Base-by-base conservation (phyloP, 305 asterid species). In the Rubia occidens region DNA sequence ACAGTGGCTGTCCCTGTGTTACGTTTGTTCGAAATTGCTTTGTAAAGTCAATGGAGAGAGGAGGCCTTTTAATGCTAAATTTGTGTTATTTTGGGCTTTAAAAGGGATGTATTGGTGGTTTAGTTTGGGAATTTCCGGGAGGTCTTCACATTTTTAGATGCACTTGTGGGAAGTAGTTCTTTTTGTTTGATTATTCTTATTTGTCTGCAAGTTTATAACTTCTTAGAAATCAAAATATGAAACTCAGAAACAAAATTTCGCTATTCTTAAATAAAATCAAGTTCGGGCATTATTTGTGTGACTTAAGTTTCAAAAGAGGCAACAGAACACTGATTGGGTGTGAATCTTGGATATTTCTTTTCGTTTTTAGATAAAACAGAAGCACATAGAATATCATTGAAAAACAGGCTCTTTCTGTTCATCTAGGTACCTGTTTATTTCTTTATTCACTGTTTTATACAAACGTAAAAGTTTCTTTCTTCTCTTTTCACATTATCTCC, bases 401-500 rank as follows among this genome's bases (percentile, higher is more conserved):
- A 47, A 14, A 14, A 17, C 35, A 26, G 18, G 6, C 37, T 29
- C 14, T 21, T 65, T 65, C 32, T 42, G 43, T 9, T 32, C 35
- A 66, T 49, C 45, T 67, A 32, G 35, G 45, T 26, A 21, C 26
- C 44, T 66, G 8, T 47, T 53, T 67, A 7, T 49, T 67, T 18
- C 47, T 21, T 11, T 20, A 9, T 5, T 13, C n/a, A 11, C 7
- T 8, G 4, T 10, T 67, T 15, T 24, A 6, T 59, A 32, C 14
- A 21, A 42, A 47, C 21, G 40, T 21, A 17, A 51, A 51, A 51
- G 24, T 51, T 20, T 35, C 45, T 69, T 55, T 44, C n/a, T 44
- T 69, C 21, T 42, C 43, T 75, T 60, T 43, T 29, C 56, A 54
- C 39, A 42, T 54, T 61, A 29, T 76, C 67, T 56, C 77, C 72